These are phyloP conservation scores for Solanum corneliomulleri DNA, from an alignment of 257 asterid species.

Conservation along the genomic window DNA sequence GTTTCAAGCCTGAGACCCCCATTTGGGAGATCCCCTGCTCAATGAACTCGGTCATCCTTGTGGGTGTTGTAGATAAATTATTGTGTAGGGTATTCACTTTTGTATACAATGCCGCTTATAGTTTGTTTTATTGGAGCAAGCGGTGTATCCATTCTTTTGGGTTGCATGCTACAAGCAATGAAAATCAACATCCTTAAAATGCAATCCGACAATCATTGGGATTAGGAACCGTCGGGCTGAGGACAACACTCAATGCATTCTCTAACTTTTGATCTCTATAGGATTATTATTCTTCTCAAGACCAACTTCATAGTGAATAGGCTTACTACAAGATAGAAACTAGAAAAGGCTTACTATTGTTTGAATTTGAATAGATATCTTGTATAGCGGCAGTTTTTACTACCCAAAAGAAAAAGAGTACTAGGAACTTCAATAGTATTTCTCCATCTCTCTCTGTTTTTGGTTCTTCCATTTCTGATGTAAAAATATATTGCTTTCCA, in stretches of 20 bases:
- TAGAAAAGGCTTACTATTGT: background rate
- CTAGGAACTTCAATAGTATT: background rate
- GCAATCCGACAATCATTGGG: background rate
- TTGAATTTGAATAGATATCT: background rate
- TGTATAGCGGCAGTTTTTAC: background rate
- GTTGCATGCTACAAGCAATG: background rate
- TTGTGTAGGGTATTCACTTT: background rate
- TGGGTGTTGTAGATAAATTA: no score
- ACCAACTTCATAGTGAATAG: background rate
- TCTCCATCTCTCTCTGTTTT: background rate
- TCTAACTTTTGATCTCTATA: background rate
- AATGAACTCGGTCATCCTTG: no score
- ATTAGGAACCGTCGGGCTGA: background rate
- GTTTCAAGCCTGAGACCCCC: no score
- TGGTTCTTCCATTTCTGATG: background rate
- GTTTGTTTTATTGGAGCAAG: no score
- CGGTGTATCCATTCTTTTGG: background rate
- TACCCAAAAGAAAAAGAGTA: background rate
- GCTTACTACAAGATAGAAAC: background rate
- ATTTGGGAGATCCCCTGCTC: no score
- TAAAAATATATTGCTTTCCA: background rate
- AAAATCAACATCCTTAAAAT: background rate
- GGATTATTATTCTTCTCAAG: background rate
- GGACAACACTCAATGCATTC: background rate
- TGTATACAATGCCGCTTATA: no score